Evolutionary conservation across 2,329 filamentous ascomycete species (phyloP).

Genomic region (Knufia fluminis): DNA sequence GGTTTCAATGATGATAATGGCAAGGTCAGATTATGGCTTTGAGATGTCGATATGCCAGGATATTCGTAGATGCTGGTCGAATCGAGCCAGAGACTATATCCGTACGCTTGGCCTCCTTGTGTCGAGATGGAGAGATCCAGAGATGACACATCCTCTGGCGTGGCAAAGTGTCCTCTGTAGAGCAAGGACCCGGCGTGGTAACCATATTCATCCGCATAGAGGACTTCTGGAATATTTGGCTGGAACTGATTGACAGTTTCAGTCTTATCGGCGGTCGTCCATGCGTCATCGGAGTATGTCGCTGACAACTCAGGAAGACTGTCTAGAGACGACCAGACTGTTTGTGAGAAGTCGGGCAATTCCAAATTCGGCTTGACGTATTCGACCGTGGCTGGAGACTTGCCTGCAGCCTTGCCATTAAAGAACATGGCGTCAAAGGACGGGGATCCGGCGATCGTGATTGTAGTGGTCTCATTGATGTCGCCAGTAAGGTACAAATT

Average conservation of each 20-base stretch:
- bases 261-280: slow-evolving; percentile 51
- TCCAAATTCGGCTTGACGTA: slow-evolving; percentile 43
- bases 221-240: slow-evolving; percentile 53
- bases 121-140: slow-evolving; percentile 48
- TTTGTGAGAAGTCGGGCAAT: slow-evolving; percentile 48
- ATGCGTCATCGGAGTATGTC: slow-evolving; percentile 59
- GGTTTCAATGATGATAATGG: slow-evolving; percentile 42
- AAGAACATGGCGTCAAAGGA: slow-evolving; percentile 47
- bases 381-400: slow-evolving; percentile 38
- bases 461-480: slow-evolving; percentile 56
- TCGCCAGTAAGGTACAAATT: slow-evolving; percentile 59
- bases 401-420: slow-evolving; percentile 43
- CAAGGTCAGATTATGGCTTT: slow-evolving; percentile 48
- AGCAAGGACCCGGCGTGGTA: slow-evolving; percentile 61
- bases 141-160: slow-evolving; percentile 47
- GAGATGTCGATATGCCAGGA: slow-evolving; percentile 44
- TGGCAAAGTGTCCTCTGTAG: slow-evolving; percentile 61
- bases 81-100: slow-evolving; percentile 58
- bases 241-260: slow-evolving; percentile 52
- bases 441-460: slow-evolving; percentile 60
- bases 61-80: slow-evolving; percentile 55
- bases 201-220: slow-evolving; percentile 65
- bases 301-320: slow-evolving; percentile 59
- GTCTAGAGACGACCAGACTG: slow-evolving; percentile 62
- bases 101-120: slow-evolving; percentile 59